These are phyloP conservation scores for Leishmania lainsoni DNA, from an alignment of 208 protist species.

Conservation along the genomic window DNA sequence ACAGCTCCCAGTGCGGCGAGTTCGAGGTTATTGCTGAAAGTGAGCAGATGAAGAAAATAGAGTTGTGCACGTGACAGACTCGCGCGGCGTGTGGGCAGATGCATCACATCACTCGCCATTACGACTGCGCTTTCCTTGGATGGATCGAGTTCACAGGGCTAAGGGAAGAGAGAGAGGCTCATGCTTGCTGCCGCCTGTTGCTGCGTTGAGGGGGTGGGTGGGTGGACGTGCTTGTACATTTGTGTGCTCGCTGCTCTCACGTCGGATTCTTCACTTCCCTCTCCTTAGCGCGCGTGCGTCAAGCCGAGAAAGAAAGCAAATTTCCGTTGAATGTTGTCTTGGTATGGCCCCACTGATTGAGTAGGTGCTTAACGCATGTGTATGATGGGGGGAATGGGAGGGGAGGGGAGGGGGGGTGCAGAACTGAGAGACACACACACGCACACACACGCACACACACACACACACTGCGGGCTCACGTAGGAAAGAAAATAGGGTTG, in stretches of 20 bases:
- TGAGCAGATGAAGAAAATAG: slow-evolving; percentile 6
- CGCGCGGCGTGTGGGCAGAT: too few species aligned
- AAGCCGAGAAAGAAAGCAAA: background rate
- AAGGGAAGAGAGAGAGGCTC: background rate
- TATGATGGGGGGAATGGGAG: background rate
- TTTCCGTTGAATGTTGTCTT: background rate
- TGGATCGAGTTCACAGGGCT: background rate
- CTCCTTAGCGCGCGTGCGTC: background rate
- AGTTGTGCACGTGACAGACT: background rate
- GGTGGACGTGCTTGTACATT: background rate
- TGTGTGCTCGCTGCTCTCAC: background rate
- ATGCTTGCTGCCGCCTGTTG: background rate
- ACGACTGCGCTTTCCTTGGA: too few species aligned
- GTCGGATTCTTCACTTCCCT: background rate
- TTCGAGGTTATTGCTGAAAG: background rate
- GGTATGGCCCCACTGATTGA: background rate
- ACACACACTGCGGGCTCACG: background rate
- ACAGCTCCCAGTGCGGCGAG: background rate
- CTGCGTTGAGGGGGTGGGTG: too few species aligned
- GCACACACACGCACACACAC: background rate
- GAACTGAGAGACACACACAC: background rate
- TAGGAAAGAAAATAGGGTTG: background rate
- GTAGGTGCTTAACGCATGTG: background rate
- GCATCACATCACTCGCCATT: too few species aligned
- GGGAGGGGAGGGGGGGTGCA: background rate